These are phyloP conservation scores for Thalia dealbata DNA, from an alignment of 176 grass and related monocot genomes.

Conservation along the genomic window DNA sequence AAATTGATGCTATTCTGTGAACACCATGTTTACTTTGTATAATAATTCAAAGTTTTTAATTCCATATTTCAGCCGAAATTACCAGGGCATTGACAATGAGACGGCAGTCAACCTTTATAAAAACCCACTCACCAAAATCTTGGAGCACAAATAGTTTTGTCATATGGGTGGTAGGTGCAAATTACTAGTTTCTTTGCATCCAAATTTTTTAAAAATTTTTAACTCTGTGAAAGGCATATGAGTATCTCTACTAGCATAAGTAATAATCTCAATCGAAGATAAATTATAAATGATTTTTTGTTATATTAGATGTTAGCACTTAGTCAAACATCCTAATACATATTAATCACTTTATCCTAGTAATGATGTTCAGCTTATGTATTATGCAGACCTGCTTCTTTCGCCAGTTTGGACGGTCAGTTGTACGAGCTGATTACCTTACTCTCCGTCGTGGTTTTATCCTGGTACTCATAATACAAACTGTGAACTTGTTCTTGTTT, in stretches of 20 bases:
- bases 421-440: conserved; percentile 91
- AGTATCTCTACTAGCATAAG: conserved; percentile 4
- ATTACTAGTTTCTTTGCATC: not conserved
- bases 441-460: conserved; percentile 94
- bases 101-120: conserved; percentile 84
- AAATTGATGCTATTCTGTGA: not conserved
- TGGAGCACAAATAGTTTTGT: conserved; percentile 62
- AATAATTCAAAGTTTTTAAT: not conserved
- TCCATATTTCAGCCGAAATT: conserved; percentile 47
- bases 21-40: no score
- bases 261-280: not conserved
- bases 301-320: not conserved
- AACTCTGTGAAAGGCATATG: not conserved
- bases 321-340: not conserved
- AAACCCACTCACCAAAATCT: conserved; percentile 42
- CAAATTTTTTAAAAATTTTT: not conserved
- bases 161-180: conserved; percentile 65
- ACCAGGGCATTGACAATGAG: conserved; percentile 68
- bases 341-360: not conserved
- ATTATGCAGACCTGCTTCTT: conserved; percentile 74
- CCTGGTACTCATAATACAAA: conserved; percentile 33
- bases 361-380: conserved; percentile 13
- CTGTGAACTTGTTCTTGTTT: not conserved
- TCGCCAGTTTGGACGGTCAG: conserved; percentile 80
- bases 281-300: not conserved